Evolutionary conservation across 2,329 filamentous ascomycete species (phyloP).

Genomic region (Immersiporthe knoxdaviesiana): DNA sequence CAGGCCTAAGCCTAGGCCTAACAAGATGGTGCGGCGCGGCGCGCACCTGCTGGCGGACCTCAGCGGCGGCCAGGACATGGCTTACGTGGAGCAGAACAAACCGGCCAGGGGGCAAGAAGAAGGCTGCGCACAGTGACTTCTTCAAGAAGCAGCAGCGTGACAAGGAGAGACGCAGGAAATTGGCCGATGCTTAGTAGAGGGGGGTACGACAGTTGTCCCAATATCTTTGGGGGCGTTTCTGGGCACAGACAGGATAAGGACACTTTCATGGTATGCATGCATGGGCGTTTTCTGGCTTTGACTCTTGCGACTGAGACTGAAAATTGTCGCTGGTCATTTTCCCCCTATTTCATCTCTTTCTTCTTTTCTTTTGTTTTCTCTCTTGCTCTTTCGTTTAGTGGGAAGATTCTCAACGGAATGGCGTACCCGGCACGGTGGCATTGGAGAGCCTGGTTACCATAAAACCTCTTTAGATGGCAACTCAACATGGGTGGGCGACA

Average conservation of each 20-base stretch:
- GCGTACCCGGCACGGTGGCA: neutral
- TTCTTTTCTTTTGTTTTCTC: neutral
- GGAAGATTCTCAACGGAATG: neutral
- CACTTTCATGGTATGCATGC: neutral
- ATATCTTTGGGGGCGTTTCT: neutral
- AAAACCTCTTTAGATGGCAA: neutral
- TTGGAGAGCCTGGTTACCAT: neutral
- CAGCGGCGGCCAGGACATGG: constrained; percentile 94
- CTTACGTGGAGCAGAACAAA: constrained; percentile 86
- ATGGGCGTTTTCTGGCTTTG: neutral
- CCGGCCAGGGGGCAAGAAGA: constrained; percentile 68
- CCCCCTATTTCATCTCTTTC: neutral
- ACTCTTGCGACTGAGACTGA: neutral
- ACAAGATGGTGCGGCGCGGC: constrained; percentile 71
- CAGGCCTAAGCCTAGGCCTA: constrained; percentile 38
- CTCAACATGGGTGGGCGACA: neutral
- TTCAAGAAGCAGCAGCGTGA: constrained; percentile 70
- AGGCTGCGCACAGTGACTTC: constrained; percentile 59
- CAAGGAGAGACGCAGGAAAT: constrained; percentile 54
- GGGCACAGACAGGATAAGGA: neutral
- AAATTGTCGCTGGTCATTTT: neutral
- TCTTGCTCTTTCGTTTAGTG: neutral
- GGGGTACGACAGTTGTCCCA: no score
- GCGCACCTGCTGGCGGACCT: constrained; percentile 85
- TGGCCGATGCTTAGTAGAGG: constrained; percentile 6